Evolutionary conservation across 1,139 yeast species (phyloP), one percentile per base, ranked within the genome.

Genomic region (Hemisphaericaspora lyxosophila): DNA sequence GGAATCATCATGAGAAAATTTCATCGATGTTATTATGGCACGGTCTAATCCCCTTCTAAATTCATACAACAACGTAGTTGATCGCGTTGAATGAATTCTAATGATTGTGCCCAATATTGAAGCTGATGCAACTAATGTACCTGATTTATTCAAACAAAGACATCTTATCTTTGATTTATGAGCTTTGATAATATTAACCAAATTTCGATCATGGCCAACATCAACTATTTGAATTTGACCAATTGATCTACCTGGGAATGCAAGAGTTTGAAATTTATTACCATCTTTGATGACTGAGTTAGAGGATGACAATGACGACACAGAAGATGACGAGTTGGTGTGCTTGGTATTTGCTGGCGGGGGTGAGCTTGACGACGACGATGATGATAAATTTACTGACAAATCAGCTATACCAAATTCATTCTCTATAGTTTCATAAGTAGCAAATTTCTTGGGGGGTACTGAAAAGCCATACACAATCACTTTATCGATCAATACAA

Each of bases 41-140:
- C 82, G 70, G 57, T 92, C 97, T 20, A 89, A 59, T 0, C 97
- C 97, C 37, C 98, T 70, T 49, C 97, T 72, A 53, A 89, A 90
- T 56, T 88, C 97, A 51, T 75, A 84, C 16, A 87, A 54, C 40
- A 87, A 65, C 1, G 85, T 75, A n/a, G 95, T 85, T 38, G 78
- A 82, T 39, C 73, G 72, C 0, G 92, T 82, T 7, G 88, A 82
- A 55, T 85, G 92, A 3, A 89, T 73, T 39, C 97, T 59, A 26
- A 90, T 82, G 16, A 90, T 73, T 0, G 97, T 90, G 0, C 97
- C 98, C 1, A 87, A 80, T 36, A 79, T 85, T 5, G 95, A 84
- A 4, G 96, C 96, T 9, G 92, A 82, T 1, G 97, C 97, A 4
- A 92, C 70, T 70, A 86, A 70, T 1, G 83, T 73, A 0, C 96